Percentiles rank a stretch among this genome's conserved stretches.
These are phyloP conservation scores for Wickerhamomyces mucosus DNA, from an alignment of 805 yeast species.

Conservation along the genomic window DNA sequence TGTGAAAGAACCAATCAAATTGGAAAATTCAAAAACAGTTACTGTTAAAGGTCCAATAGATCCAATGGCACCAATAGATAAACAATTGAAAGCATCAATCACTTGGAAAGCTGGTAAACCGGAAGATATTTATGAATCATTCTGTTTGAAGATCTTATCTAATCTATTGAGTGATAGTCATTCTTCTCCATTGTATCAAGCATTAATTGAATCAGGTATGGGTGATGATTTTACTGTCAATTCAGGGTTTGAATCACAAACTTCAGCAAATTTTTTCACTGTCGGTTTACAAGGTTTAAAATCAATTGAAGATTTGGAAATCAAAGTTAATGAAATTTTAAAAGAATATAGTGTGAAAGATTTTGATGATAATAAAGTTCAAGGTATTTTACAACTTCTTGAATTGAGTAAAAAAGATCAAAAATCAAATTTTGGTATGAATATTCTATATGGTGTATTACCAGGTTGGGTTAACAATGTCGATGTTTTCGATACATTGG, in stretches of 20 bases:
- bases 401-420: constrained; percentile 81
- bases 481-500: constrained; percentile 64
- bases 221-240: constrained; percentile 85
- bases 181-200: constrained; percentile 80
- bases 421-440: constrained; percentile 83
- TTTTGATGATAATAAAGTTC: constrained; percentile 52
- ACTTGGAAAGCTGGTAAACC: constrained; percentile 87
- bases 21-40: constrained; percentile 26
- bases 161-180: constrained; percentile 82
- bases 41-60: constrained; percentile 69
- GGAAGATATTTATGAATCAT: constrained; percentile 54
- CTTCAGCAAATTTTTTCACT: constrained; percentile 69
- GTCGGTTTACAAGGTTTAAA: constrained; percentile 78
- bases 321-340: constrained; percentile 38
- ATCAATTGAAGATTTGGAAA: constrained; percentile 36
- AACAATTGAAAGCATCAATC: constrained; percentile 70
- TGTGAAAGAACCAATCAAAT: constrained; percentile 19
- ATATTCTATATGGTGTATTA: constrained; percentile 59
- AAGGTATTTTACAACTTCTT: constrained; percentile 81
- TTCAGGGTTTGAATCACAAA: constrained; percentile 77
- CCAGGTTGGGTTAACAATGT: constrained; percentile 79
- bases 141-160: constrained; percentile 62
- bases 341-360: constrained; percentile 31
- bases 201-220: constrained; percentile 73
- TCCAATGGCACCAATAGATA: constrained; percentile 55